Percentiles rank a stretch among this genome's conserved stretches.
These are phyloP conservation scores for Ogataea neopini DNA, from an alignment of 805 yeast species.

Conservation along the genomic window DNA sequence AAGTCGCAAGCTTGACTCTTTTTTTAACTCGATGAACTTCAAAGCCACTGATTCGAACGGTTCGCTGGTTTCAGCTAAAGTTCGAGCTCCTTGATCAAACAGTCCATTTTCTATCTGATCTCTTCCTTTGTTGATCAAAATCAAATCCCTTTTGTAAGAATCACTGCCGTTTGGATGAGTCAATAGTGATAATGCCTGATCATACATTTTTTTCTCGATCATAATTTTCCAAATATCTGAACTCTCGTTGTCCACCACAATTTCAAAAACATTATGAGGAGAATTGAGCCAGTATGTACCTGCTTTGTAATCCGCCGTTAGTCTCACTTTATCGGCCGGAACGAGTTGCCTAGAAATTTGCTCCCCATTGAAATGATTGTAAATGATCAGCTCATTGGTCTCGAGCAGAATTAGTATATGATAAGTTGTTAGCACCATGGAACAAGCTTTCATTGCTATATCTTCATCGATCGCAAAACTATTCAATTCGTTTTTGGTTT, in stretches of 20 bases:
- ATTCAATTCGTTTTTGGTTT: slow-evolving; percentile 25
- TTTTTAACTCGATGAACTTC: slow-evolving; percentile 45
- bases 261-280: slow-evolving; percentile 60
- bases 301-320: slow-evolving; percentile 48
- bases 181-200: slow-evolving; percentile 58
- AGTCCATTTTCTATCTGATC: slow-evolving; percentile 37
- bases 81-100: slow-evolving; percentile 48
- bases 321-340: slow-evolving; percentile 41
- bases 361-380: slow-evolving; percentile 54
- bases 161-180: slow-evolving; percentile 36
- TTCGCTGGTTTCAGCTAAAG: slow-evolving; percentile 61
- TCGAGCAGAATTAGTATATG: slow-evolving; percentile 53
- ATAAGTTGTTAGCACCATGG: slow-evolving; percentile 51
- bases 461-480: slow-evolving; percentile 13
- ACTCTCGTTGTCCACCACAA: slow-evolving; percentile 68
- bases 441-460: slow-evolving; percentile 26
- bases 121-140: slow-evolving; percentile 57
- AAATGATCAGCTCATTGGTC: slow-evolving; percentile 39
- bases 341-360: slow-evolving; percentile 41
- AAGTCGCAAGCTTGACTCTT: slow-evolving; percentile 45
- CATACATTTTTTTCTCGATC: slow-evolving; percentile 54
- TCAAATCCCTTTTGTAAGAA: slow-evolving; percentile 43
- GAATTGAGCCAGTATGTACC: slow-evolving; percentile 81
- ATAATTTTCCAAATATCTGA: slow-evolving; percentile 72
- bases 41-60: slow-evolving; percentile 73